Evolutionary conservation across 176 grass and related monocot genomes (phyloP).

Genomic region (Lolium multiflorum): DNA sequence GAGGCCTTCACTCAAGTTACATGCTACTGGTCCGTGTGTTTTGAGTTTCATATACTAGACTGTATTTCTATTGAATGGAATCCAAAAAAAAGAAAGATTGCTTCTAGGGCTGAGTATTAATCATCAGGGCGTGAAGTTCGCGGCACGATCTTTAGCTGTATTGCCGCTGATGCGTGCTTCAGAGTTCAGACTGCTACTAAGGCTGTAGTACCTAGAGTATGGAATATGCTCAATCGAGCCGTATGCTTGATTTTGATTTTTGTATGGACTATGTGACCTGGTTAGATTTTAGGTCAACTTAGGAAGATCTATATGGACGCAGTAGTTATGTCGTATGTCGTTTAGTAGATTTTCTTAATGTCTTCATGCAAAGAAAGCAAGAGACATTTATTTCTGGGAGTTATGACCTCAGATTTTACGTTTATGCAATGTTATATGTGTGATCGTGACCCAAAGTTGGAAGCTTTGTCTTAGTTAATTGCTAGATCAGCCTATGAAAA

Average conservation of each 20-base stretch:
- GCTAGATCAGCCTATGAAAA: conserved; percentile 12
- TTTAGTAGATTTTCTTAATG: neutral
- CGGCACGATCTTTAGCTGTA: neutral
- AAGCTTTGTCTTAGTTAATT: conserved; percentile 10
- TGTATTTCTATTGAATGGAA: neutral
- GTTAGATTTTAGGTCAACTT: neutral
- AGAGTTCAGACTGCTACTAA: neutral
- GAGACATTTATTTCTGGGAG: neutral
- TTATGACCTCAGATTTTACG: neutral
- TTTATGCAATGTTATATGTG: conserved; percentile 11
- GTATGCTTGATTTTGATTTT: neutral
- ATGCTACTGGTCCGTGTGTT: neutral
- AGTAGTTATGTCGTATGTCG: neutral
- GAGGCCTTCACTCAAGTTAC: conserved; percentile 13
- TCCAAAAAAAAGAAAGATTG: conserved; percentile 18
- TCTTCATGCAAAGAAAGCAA: neutral
- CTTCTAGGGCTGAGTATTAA: neutral
- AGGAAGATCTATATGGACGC: neutral
- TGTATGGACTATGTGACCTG: neutral
- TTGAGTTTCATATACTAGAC: neutral
- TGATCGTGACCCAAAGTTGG: neutral
- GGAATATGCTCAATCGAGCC: neutral
- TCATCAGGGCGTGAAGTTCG: neutral
- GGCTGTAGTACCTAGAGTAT: neutral
- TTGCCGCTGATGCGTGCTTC: neutral